These are phyloP conservation scores for Citrus glauca DNA, from an alignment of 345 rosid genomes.

Conservation along the genomic window DNA sequence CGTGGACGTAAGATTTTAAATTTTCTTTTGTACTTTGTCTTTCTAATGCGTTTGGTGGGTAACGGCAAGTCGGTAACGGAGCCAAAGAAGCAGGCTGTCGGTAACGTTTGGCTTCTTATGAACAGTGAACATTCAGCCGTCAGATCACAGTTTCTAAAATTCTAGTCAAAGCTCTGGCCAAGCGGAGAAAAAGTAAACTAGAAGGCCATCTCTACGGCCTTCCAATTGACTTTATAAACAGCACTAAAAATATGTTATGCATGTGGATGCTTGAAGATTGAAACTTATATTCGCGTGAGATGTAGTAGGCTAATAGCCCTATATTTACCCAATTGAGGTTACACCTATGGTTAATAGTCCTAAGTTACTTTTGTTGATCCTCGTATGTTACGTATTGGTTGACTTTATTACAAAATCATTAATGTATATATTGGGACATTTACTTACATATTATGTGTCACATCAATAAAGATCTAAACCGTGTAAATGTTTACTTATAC, in stretches of 20 bases:
- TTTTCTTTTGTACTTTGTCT: not conserved
- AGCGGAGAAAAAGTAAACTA: not conserved
- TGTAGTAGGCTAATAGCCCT: conserved; percentile 36
- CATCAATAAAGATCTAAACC: too few species aligned
- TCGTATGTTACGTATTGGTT: too few species aligned
- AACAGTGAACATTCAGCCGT: not conserved
- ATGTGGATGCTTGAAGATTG: not conserved
- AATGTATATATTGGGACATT: fast-evolving
- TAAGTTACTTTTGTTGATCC: too few species aligned
- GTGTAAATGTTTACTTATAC: too few species aligned
- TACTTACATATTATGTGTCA: too few species aligned
- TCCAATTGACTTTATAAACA: not conserved
- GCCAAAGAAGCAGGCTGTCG: not conserved
- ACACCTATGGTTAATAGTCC: too few species aligned
- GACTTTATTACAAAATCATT: too few species aligned
- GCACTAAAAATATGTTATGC: not conserved
- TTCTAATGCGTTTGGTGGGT: not conserved
- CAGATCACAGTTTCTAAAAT: not conserved
- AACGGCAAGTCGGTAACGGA: not conserved
- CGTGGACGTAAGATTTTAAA: not conserved
- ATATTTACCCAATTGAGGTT: too few species aligned
- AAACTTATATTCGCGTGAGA: conserved; percentile 33
- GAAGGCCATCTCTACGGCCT: not conserved
- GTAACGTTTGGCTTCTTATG: not conserved
- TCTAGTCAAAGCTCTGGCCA: not conserved